Evolutionary conservation across 306 rosid species (phyloP), one percentile per base, ranked within the genome.

Genomic region (Malus domestica): DNA sequence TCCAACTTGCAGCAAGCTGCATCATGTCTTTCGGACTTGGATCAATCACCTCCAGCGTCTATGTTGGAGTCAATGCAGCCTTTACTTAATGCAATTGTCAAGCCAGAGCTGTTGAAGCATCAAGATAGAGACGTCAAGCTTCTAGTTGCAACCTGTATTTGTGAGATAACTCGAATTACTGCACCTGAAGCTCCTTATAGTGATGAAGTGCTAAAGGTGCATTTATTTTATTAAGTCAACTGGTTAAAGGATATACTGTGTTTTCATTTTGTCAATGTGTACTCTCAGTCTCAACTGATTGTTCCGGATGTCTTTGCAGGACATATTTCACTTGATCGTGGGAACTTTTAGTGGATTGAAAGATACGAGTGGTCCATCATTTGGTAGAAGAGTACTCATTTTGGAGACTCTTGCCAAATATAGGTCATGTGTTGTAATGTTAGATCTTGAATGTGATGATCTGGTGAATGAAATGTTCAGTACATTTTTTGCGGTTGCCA

Each of bases 361-460:
- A 49, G 99, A 96, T 84, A 89, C 88, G 27, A 86, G 81, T 59
- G 99, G 99, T 84, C 93, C 93, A 76, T 96, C 99, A 81, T 96
- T 96, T 83, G 91, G 93, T 70, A 87, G 98, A 82, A 92, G 98
- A 88, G 96, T 96, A 82, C 89, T 86, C 78, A 96, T 96, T 81
- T 83, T 96, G 93, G 99, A 96, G 93, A 96, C 99, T 73, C 90
- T 96, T 66, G 98, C 99, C 57, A 92, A 85, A 71, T 96, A 96
- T 86, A 96, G 99, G 87, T 96, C 99, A 12, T 96, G 99, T 64
- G 99, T 96, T 76, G 99, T 96, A 76, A 96, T 96, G 98, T 81
- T 96, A 86, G 99, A 96, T 83, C 99, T 96, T 67, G 99, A 96
- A 86, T 96, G 99, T 79, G 88, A 93, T 80, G 97, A 89, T 80